Evolutionary conservation across 2,329 filamentous ascomycete genomes (phyloP).

Genomic region (Trichophyton benhamiae): DNA sequence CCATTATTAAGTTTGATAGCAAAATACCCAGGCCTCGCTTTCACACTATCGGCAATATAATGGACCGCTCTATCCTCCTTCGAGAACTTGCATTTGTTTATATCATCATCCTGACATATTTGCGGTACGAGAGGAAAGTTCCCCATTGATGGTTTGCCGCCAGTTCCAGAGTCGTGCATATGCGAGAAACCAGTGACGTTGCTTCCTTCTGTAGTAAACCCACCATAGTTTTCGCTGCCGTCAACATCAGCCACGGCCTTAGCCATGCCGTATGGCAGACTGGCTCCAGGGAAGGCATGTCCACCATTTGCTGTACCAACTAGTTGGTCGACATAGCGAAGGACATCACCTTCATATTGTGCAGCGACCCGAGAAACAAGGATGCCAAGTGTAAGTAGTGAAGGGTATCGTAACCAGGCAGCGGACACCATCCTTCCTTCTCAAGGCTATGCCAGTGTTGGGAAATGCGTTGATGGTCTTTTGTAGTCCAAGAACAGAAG

Average conservation of each 20-base stretch:
- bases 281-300: constrained; percentile 47
- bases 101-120: constrained; percentile 47
- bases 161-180: constrained; percentile 44
- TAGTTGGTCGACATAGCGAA: constrained; percentile 39
- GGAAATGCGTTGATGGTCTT: background rate
- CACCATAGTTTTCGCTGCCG: constrained; percentile 42
- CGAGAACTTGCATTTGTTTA: constrained; percentile 51
- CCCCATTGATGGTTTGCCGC: constrained; percentile 49
- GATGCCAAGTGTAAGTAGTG: background rate
- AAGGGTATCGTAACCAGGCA: background rate
- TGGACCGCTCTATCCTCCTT: constrained; percentile 38
- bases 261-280: constrained; percentile 44
- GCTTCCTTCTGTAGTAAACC: constrained; percentile 42
- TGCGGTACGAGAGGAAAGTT: constrained; percentile 65
- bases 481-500: background rate
- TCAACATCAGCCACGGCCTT: constrained; percentile 45
- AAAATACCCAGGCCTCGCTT: constrained; percentile 54
- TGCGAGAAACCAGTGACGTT: constrained; percentile 41
- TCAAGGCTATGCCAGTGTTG: background rate
- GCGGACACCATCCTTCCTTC: background rate
- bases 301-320: constrained; percentile 43
- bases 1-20: constrained; percentile 46
- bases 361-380: background rate
- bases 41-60: constrained; percentile 41
- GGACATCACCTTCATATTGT: background rate